Base-by-base conservation (phyloP, 108 stramenopile genomes). In the Nannochloropsis salina region DNA sequence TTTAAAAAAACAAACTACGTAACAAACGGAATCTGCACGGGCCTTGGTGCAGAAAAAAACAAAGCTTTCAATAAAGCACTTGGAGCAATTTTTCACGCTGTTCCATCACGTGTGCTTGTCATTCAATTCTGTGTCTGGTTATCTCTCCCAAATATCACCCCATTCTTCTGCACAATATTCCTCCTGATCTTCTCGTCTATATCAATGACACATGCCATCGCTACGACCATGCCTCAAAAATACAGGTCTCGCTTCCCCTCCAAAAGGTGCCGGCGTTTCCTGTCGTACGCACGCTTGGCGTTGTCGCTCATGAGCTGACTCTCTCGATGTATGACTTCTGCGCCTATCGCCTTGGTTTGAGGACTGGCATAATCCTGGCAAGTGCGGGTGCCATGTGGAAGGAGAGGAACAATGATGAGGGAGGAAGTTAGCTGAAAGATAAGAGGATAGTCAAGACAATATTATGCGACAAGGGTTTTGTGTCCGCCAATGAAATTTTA, bases 221-320 rank as follows among this genome's bases (percentile, higher is more conserved):
- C 15, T 51, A 12, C 47, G 10, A 12, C 10, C 10, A 51, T 1
- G 20, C 4, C 6, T n/a, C n/a, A 74, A 74, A 74, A 74, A n/a
- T 74, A 74, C 1, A 74, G 61, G n/a, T 74, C 61, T n/a, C 61
- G 61, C 61, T 74, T 74, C 8, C 61, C 61, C n/a, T 8, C 20
- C n/a, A 74, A 74, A n/a, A 74, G 61, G 2, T 74, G 61, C 61
- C n/a, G 61, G 15, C 61, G 61, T n/a, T 74, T 74, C 61, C 61
- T 74, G 20, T 74, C 61, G n/a, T 74, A 74, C 15, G 61, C 61
- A 15, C 61, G 61, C 61, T 74, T 74, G 61, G 61, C 61, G n/a
- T 74, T 74, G 61, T 74, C 61, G 61, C 61, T n/a, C 61, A 74
- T 74, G 20, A 3, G 15, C 61, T 74, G 61, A n/a, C 61, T 74